Evolutionary conservation across 768 basidiomycete genomes (phyloP).

Genomic region (Leccinum truebloodii): DNA sequence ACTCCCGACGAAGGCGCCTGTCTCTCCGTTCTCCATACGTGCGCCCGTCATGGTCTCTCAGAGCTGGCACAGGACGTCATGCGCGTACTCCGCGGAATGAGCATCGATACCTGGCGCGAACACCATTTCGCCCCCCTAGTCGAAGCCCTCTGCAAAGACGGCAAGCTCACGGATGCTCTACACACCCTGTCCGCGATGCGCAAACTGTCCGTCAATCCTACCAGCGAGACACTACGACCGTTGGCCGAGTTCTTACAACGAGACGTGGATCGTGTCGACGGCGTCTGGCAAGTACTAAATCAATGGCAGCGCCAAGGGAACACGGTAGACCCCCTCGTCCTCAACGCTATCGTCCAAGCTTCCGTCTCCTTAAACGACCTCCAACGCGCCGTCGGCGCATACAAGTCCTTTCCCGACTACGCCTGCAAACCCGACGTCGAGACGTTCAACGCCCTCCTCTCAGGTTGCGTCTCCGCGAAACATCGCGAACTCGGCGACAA

Average conservation of each 20-base stretch:
- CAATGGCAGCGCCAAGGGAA: slow-evolving; percentile 55
- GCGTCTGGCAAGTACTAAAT: slow-evolving; percentile 63
- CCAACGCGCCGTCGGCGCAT: slow-evolving; percentile 76
- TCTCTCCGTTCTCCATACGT: slow-evolving; percentile 67
- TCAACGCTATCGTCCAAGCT: slow-evolving; percentile 70
- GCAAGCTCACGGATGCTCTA: slow-evolving; percentile 64
- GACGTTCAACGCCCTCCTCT: slow-evolving; percentile 70
- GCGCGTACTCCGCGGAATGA: slow-evolving; percentile 49
- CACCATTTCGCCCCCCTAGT: slow-evolving; percentile 78
- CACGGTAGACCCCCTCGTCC: slow-evolving; percentile 53
- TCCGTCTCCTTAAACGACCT: slow-evolving; percentile 62
- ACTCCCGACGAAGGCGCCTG: slow-evolving; percentile 77
- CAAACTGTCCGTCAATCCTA: slow-evolving; percentile 48
- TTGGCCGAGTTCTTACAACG: slow-evolving; percentile 50
- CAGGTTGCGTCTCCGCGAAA: slow-evolving; percentile 57
- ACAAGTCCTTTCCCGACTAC: slow-evolving; percentile 61
- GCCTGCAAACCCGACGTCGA: slow-evolving; percentile 55
- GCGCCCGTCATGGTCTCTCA: slow-evolving; percentile 70
- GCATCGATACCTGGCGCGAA: slow-evolving; percentile 55
- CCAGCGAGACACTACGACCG: slow-evolving; percentile 50
- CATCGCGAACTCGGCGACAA: slow-evolving; percentile 71
- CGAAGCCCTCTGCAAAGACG: slow-evolving; percentile 65
- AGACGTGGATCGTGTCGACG: slow-evolving; percentile 57
- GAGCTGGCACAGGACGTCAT: slow-evolving; percentile 69
- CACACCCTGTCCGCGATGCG: slow-evolving; percentile 61